These are phyloP conservation scores for Chaetomiaceae sp. DNA, from an alignment of 2,329 filamentous ascomycete genomes.

Conservation along the genomic window DNA sequence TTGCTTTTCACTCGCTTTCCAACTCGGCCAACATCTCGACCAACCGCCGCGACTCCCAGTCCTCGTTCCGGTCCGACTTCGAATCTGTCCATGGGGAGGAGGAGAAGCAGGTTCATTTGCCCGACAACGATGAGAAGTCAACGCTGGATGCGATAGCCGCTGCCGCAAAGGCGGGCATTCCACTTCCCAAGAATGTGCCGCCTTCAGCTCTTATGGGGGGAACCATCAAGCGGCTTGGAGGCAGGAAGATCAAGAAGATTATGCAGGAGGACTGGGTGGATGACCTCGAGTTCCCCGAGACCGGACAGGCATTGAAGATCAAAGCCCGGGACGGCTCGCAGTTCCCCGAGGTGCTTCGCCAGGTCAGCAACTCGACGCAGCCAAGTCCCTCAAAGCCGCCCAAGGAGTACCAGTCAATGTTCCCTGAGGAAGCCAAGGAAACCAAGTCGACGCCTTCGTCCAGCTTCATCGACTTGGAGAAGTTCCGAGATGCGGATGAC, in stretches of 20 bases:
- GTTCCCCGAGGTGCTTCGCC: conserved; percentile 65
- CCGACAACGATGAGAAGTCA: conserved; percentile 78
- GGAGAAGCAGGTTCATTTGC: conserved; percentile 81
- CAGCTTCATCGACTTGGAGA: conserved; percentile 55
- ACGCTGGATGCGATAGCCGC: conserved; percentile 82
- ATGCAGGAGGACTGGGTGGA: conserved; percentile 79
- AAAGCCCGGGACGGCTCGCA: conserved; percentile 56
- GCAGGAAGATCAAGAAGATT: conserved; percentile 65
- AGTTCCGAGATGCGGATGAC: conserved; percentile 58
- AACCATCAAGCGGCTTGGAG: conserved; percentile 85
- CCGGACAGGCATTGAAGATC: conserved; percentile 57
- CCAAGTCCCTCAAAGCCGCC: conserved; percentile 45
- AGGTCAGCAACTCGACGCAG: conserved; percentile 57
- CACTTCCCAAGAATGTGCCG: conserved; percentile 80
- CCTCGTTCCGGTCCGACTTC: conserved; percentile 79
- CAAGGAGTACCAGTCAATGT: conserved; percentile 19
- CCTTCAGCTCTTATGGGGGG: conserved; percentile 86
- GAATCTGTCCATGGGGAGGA: conserved; percentile 74
- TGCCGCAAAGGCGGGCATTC: conserved; percentile 84
- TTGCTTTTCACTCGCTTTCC: conserved; percentile 53
- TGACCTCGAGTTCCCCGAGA: conserved; percentile 65
- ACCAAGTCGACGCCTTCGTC: conserved; percentile 36
- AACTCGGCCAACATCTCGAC: conserved; percentile 40
- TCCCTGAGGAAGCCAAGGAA: conserved; percentile 31
- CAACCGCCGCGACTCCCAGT: conserved; percentile 69